Evolutionary conservation across 2,329 filamentous ascomycete species (phyloP).

Genomic region (Fusarium albidum): DNA sequence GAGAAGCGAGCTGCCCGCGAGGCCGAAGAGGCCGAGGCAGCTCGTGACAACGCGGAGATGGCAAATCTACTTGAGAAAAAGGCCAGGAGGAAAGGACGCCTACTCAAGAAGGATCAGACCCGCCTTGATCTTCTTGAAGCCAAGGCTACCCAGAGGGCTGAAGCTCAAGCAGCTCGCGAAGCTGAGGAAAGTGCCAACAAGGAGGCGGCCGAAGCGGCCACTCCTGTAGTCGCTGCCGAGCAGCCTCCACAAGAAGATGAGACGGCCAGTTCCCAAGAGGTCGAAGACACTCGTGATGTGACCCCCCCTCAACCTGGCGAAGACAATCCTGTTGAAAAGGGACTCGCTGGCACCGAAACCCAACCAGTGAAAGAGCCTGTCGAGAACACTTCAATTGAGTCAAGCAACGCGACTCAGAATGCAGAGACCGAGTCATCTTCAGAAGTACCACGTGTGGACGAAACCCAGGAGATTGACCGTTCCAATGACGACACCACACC

Average conservation of each 20-base stretch:
- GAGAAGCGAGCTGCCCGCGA: slow-evolving; percentile 34
- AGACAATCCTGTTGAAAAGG: not conserved
- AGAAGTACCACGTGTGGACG: slow-evolving; percentile 1
- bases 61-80: slow-evolving; percentile 53
- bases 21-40: slow-evolving; percentile 33
- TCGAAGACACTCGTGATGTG: not conserved
- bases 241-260: not conserved
- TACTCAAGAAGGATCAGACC: slow-evolving; percentile 33
- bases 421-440: not conserved
- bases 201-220: slow-evolving; percentile 23
- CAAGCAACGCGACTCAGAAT: not conserved
- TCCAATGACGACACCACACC: not conserved
- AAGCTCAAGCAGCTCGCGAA: slow-evolving; percentile 41
- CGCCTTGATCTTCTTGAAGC: slow-evolving; percentile 30
- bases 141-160: slow-evolving; percentile 33
- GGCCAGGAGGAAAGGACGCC: slow-evolving; percentile 28
- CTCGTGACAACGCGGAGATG: slow-evolving; percentile 43
- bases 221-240: not conserved
- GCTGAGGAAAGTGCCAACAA: slow-evolving; percentile 27
- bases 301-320: not conserved
- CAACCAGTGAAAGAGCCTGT: not conserved
- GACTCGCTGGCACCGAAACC: not conserved
- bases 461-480: not conserved
- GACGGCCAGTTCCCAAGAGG: not conserved
- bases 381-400: slow-evolving; percentile 2